Evolutionary conservation across 2,329 filamentous ascomycete species (phyloP).

Genomic region (Zasmidium cellare): DNA sequence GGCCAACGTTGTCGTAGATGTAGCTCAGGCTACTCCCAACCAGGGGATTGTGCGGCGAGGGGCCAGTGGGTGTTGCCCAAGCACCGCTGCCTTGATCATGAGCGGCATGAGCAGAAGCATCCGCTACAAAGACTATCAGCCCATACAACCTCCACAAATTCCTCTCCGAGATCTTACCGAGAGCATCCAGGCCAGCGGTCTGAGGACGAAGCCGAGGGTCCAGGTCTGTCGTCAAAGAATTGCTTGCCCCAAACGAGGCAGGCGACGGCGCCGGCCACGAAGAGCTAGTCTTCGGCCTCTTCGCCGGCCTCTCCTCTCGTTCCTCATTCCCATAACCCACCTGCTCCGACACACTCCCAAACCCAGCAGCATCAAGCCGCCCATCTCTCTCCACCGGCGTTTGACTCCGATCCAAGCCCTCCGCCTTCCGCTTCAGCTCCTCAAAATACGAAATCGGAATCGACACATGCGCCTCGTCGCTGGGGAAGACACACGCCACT

Average conservation of each 20-base stretch:
- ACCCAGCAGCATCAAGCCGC: background rate
- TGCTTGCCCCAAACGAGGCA: background rate
- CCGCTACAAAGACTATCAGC: background rate
- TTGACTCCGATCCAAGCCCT: background rate
- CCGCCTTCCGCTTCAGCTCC: background rate
- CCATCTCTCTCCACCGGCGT: background rate
- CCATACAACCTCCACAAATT: background rate
- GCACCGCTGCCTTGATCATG: background rate
- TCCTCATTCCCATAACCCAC: background rate
- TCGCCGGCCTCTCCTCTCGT: background rate
- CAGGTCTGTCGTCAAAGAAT: background rate
- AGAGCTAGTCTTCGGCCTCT: background rate
- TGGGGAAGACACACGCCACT: background rate
- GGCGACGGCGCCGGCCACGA: background rate
- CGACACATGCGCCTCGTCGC: background rate
- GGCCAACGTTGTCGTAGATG: background rate
- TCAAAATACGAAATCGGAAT: background rate
- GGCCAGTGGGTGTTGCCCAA: background rate
- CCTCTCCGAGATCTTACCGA: background rate
- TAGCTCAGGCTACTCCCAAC: background rate
- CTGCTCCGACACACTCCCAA: background rate
- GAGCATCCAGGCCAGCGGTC: background rate
- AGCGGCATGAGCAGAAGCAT: background rate
- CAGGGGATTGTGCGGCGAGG: background rate
- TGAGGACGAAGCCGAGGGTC: background rate